These are phyloP conservation scores for Tulasnella sp. DNA, from an alignment of 768 basidiomycete genomes.

Conservation along the genomic window DNA sequence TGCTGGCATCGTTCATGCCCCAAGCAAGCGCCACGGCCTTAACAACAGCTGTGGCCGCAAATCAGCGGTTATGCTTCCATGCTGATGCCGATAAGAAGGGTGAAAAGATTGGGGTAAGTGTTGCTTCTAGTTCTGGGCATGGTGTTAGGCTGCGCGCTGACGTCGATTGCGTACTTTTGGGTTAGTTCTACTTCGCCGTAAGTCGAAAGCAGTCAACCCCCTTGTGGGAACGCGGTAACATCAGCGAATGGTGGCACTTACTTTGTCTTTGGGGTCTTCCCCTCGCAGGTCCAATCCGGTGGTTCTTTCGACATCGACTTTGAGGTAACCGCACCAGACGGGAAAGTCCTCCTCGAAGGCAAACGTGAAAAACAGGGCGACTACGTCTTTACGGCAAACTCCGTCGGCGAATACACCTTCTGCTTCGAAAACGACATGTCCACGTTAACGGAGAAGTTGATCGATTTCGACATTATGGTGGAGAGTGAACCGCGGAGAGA, in stretches of 20 bases:
- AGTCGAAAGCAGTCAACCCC: conserved; percentile 35
- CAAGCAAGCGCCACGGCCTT: conserved; percentile 55
- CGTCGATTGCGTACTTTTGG: conserved; percentile 29
- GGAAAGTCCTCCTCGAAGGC: conserved; percentile 83
- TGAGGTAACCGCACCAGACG: conserved; percentile 85
- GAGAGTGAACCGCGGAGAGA: conserved; percentile 93
- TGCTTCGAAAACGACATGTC: conserved; percentile 99
- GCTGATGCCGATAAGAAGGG: conserved; percentile 94
- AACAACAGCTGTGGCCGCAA: conserved; percentile 72
- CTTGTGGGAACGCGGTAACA: neutral
- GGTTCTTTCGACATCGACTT: conserved; percentile 96
- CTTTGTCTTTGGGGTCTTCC: neutral
- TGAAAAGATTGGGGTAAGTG: conserved; percentile 81
- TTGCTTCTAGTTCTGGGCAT: neutral
- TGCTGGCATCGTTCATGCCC: conserved; percentile 17
- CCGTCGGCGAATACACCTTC: conserved; percentile 86
- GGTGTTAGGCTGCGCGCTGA: conserved; percentile 10
- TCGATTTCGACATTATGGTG: conserved; percentile 97
- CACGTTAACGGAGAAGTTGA: conserved; percentile 86
- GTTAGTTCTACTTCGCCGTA: conserved; percentile 96
- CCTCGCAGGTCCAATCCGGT: conserved; percentile 81
- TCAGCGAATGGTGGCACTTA: neutral
- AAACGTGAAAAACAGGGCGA: conserved; percentile 90
- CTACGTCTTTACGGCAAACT: conserved; percentile 94
- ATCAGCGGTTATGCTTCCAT: conserved; percentile 87